Conservation (phyloP, 2,329 filamentous ascomycete species). For the Colletotrichum viniferum region DNA sequence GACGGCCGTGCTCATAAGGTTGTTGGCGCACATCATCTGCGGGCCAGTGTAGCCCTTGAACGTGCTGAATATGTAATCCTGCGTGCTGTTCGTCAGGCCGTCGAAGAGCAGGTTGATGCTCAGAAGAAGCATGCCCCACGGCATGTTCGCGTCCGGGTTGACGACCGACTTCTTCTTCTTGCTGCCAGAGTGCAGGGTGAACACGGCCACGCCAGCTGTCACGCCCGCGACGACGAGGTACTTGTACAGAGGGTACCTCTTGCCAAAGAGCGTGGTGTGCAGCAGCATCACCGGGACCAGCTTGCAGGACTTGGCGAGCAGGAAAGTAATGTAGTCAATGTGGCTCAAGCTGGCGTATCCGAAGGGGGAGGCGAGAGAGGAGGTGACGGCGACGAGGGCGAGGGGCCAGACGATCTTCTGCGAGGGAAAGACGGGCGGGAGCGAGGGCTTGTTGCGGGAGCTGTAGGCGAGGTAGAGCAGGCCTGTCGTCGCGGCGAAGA, state of each 20-base stretch:
- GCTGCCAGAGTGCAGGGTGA: constrained; percentile 82
- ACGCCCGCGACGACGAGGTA: constrained; percentile 92
- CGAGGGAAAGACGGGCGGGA: constrained; percentile 77
- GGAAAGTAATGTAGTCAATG: constrained; percentile 98
- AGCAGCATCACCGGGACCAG: constrained; percentile 98
- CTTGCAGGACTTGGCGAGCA: constrained; percentile 98
- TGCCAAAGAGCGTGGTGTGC: constrained; percentile 89
- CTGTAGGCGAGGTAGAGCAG: constrained; percentile 77
- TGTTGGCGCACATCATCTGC: constrained; percentile 99
- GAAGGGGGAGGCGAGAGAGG: constrained; percentile 90
- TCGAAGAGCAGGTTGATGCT: constrained; percentile 93
- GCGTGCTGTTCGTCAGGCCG: constrained; percentile 93
- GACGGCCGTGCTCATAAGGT: constrained; percentile 81
- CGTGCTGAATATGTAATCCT: constrained; percentile 87
- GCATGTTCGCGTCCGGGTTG: constrained; percentile 61
- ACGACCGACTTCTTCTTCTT: constrained; percentile 48
- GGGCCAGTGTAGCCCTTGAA: constrained; percentile 86
- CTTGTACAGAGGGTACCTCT: constrained; percentile 92
- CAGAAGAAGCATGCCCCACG: constrained; percentile 83
- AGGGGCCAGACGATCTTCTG: constrained; percentile 77
- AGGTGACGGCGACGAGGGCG: constrained; percentile 80
- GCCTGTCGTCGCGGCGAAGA: constrained; percentile 84
- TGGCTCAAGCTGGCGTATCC: constrained; percentile 91
- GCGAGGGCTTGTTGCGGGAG: constrained; percentile 54
- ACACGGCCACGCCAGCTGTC: constrained; percentile 90